These are phyloP conservation scores for Digitaria exilis DNA, from an alignment of 202 grass and related monocot species.

Conservation along the genomic window DNA sequence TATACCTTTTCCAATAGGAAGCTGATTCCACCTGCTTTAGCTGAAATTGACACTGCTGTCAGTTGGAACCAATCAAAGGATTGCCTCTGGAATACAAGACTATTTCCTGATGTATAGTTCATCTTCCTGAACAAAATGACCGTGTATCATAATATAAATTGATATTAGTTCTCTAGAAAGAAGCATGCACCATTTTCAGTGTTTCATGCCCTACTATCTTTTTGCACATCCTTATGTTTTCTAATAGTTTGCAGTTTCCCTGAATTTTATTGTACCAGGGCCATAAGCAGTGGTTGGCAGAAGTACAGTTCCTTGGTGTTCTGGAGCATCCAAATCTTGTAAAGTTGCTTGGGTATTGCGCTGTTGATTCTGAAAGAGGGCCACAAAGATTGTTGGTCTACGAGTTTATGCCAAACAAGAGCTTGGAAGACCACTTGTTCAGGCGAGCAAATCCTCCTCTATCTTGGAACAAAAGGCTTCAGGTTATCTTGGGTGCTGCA, in stretches of 20 bases:
- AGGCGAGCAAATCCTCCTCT: conserved; percentile 57
- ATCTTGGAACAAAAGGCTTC: conserved; percentile 78
- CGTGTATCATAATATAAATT: background rate
- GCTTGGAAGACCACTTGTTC: conserved; percentile 95
- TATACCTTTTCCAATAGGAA: background rate
- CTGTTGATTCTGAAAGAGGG: conserved; percentile 73
- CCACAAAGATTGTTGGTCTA: conserved; percentile 84
- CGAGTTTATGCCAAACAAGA: conserved; percentile 91
- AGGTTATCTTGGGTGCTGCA: conserved; percentile 85
- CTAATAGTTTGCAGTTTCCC: conserved; percentile 20
- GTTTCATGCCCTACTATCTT: background rate
- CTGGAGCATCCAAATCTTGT: conserved; percentile 98
- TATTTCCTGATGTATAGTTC: background rate
- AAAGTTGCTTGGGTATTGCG: conserved; percentile 85
- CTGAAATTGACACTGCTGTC: background rate
- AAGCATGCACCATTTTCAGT: background rate
- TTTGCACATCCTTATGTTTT: background rate
- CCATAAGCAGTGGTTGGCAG: conserved; percentile 94
- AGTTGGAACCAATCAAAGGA: background rate
- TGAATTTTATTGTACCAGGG: conserved; percentile 56
- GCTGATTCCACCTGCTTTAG: background rate
- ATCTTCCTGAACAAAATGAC: background rate
- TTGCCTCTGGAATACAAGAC: background rate
- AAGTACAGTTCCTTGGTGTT: conserved; percentile 95
- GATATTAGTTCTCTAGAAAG: background rate